A percentile compares a stretch with the other conserved stretches of the same genome.
phyloP scores from a whole-genome alignment of 768 basidiomycete species.

The Kwoniella mangroviensis region DNA sequence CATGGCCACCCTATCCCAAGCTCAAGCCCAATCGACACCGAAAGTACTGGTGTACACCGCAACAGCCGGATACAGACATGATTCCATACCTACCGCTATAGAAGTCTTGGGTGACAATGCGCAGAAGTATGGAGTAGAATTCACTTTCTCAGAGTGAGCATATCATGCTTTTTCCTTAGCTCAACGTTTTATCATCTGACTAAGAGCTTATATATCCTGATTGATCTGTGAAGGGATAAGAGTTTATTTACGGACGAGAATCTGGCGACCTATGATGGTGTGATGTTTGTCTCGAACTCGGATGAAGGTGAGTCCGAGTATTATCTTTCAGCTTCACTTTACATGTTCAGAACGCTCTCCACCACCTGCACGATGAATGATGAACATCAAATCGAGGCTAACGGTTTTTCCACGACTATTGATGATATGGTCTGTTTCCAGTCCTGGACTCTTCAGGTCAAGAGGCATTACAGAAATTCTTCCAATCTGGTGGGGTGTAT shows the following conservation, averaged over 20 bases:
- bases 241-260: conserved; percentile 65
- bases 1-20: conserved; percentile 8
- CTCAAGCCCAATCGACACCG: conserved; percentile 29
- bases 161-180: background rate
- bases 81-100: conserved; percentile 75
- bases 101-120: conserved; percentile 63
- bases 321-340: background rate
- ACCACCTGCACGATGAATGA: too few relatives aligned
- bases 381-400: background rate
- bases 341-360: background rate
- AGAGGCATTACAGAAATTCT: conserved; percentile 68
- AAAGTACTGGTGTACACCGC: conserved; percentile 67
- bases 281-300: conserved; percentile 72
- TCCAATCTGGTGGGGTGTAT: conserved; percentile 73
- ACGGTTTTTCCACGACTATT: background rate
- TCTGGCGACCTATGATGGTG: conserved; percentile 66
- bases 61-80: conserved; percentile 70
- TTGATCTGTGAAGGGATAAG: conserved; percentile 58
- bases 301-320: conserved; percentile 63
- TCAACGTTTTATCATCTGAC: background rate
- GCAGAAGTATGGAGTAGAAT: conserved; percentile 63
- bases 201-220: too few relatives aligned
- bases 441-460: conserved; percentile 69
- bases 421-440: conserved; percentile 34
- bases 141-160: conserved; percentile 67